A percentile compares a stretch with the other conserved stretches of the same genome.
These are phyloP conservation scores for Populus hybrid DNA, from an alignment of 441 rosid species.

Conservation along the genomic window DNA sequence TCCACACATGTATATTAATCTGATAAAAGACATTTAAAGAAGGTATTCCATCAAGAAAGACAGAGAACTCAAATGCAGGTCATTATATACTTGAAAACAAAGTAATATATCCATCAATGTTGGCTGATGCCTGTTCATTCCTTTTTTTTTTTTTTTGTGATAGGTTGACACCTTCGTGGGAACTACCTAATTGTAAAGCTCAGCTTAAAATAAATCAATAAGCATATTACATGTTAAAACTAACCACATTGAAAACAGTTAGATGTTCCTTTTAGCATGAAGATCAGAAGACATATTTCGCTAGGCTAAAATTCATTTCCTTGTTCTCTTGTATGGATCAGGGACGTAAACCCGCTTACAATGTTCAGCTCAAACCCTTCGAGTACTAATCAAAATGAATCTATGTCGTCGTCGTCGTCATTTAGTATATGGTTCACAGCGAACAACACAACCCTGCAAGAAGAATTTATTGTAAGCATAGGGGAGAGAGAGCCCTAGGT, in stretches of 20 bases:
- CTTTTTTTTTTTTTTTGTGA: neutral
- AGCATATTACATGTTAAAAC: neutral
- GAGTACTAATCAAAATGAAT: conserved; percentile 17
- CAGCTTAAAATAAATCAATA: conserved; percentile 14
- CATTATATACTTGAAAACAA: neutral
- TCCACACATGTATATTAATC: neutral
- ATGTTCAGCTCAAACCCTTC: conserved; percentile 9
- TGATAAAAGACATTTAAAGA: neutral
- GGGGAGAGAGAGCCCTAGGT: neutral
- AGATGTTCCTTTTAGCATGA: neutral
- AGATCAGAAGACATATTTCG: neutral
- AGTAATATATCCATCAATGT: neutral
- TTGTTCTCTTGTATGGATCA: conserved; percentile 8
- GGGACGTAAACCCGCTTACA: conserved; percentile 16
- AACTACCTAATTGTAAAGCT: neutral
- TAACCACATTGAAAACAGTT: neutral
- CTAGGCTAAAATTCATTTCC: conserved; percentile 12
- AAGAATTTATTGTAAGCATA: conserved; percentile 20
- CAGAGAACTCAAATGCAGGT: neutral
- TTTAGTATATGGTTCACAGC: conserved; percentile 35
- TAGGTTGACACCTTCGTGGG: neutral
- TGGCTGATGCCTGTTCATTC: neutral
- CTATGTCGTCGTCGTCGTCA: conserved; percentile 30
- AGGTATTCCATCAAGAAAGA: neutral
- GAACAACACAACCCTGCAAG: conserved; percentile 45